These are phyloP conservation scores for Capsella rubella DNA, from an alignment of 441 rosid species.

Conservation along the genomic window DNA sequence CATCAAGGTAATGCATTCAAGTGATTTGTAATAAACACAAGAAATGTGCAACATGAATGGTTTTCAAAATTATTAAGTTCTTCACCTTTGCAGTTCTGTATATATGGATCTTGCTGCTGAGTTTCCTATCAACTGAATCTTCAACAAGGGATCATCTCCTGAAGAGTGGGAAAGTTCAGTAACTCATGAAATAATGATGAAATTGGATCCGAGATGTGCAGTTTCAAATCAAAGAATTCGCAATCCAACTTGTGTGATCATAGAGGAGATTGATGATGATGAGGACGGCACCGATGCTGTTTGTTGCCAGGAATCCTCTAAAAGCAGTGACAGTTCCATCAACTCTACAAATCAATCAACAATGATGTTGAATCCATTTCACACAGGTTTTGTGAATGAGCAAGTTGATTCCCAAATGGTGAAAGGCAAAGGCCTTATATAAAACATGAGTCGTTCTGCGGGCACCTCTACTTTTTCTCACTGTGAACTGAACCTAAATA, in stretches of 20 bases:
- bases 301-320: conserved; percentile 52
- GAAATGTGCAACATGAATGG: neutral
- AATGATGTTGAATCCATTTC: conserved; percentile 12
- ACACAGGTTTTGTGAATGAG: conserved; percentile 1
- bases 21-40: neutral
- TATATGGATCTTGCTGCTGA: too few species aligned
- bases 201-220: too few species aligned
- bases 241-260: conserved; percentile 53
- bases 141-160: neutral
- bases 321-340: conserved; percentile 36
- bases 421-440: neutral
- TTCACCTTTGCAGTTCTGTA: neutral
- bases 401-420: neutral
- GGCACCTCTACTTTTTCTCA: conserved; percentile 30
- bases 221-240: conserved; percentile 39
- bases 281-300: conserved; percentile 60
- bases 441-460: neutral
- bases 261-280: neutral
- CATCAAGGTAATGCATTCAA: conserved; percentile 54
- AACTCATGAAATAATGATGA: conserved; percentile 45
- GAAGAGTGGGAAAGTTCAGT: conserved; percentile 50
- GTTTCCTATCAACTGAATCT: too few species aligned
- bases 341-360: conserved; percentile 45
- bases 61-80: conserved; percentile 22
- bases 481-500: conserved; percentile 3